phyloP scores from a whole-genome alignment of 345 rosid species.

The Acer yangbiense region DNA sequence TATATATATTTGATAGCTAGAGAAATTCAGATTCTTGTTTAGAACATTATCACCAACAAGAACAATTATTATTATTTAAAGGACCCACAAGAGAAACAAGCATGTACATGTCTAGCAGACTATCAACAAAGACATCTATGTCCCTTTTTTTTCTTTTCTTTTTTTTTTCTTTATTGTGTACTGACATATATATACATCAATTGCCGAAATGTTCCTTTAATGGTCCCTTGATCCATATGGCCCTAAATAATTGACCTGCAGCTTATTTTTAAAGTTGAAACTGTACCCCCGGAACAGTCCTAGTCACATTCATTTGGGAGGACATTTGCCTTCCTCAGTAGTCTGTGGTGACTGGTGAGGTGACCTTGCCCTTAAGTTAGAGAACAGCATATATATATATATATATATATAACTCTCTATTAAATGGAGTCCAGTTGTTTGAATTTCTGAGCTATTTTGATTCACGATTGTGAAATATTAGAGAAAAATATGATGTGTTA shows the following conservation, averaged over 20 bases:
- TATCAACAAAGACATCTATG: conserved; percentile 17
- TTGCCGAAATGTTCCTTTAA: background rate
- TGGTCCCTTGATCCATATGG: conserved; percentile 11
- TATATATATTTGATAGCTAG: conserved; percentile 1
- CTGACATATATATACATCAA: background rate
- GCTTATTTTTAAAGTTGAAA: background rate
- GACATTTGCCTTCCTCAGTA: too few species aligned
- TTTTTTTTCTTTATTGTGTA: background rate
- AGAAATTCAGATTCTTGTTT: conserved; percentile 24
- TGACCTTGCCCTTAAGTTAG: too few species aligned
- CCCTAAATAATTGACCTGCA: background rate
- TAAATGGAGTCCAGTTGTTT: too few species aligned
- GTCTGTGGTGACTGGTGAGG: too few species aligned
- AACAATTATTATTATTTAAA: conserved; percentile 33
- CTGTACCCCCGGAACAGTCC: too few species aligned
- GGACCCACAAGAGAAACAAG: conserved; percentile 29
- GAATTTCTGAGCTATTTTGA: too few species aligned
- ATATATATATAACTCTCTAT: too few species aligned
- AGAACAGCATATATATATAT: too few species aligned
- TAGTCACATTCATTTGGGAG: too few species aligned
- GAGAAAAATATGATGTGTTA: too few species aligned
- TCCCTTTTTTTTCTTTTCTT: conserved; percentile 10
- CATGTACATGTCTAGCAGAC: conserved; percentile 14
- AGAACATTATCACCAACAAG: conserved; percentile 21
- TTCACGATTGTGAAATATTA: too few species aligned